phyloP scores from a whole-genome alignment of 2,329 filamentous ascomycete genomes.

The Colletotrichum sp. region DNA sequence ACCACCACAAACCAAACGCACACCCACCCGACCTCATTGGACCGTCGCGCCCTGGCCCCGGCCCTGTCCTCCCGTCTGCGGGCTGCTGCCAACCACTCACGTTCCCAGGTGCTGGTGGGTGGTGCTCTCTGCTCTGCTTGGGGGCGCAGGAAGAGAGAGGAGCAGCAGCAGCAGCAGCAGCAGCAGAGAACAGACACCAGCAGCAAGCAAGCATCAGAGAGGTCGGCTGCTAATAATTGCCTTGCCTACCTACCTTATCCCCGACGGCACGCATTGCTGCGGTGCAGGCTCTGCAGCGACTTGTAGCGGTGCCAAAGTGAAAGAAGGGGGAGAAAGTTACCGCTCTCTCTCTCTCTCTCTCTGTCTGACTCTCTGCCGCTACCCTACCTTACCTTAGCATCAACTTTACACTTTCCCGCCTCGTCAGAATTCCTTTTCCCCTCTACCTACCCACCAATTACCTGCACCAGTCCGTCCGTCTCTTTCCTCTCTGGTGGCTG shows the following conservation, averaged over 20 bases:
- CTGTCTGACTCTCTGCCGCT: neutral
- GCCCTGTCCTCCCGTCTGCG: neutral
- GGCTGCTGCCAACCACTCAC: neutral
- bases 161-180: neutral
- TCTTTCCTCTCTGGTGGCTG: neutral
- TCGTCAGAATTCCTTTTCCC: conserved; percentile 8
- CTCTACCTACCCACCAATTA: neutral
- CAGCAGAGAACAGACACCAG: neutral
- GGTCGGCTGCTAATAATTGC: neutral
- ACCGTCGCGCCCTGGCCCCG: neutral
- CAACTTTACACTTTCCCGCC: conserved; percentile 17
- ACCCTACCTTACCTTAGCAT: neutral
- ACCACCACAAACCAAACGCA: neutral
- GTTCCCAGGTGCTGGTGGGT: neutral
- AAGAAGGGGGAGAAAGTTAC: neutral
- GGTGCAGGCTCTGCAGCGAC: neutral
- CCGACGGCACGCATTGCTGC: neutral
- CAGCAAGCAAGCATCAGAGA: neutral
- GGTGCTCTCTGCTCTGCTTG: neutral
- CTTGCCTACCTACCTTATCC: neutral
- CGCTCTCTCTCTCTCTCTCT: neutral
- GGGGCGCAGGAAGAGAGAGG: neutral
- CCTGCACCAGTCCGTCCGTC: neutral
- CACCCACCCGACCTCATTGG: neutral
- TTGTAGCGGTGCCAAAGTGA: neutral